These are phyloP conservation scores for Botrytis cinerea DNA, from an alignment of 2,329 filamentous ascomycete species.

Conservation along the genomic window DNA sequence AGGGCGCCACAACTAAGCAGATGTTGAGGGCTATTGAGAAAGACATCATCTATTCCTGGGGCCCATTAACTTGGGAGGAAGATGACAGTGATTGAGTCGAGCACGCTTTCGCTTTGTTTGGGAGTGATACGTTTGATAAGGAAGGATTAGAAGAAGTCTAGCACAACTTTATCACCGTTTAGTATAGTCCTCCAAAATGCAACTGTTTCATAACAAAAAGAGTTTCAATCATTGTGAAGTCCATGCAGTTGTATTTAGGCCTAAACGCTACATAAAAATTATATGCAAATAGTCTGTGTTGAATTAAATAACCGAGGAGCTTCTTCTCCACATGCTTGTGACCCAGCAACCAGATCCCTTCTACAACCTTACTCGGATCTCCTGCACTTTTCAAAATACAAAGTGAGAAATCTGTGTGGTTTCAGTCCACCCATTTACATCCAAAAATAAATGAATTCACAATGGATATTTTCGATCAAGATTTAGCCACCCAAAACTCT, in stretches of 20 bases:
- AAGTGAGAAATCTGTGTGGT: not conserved
- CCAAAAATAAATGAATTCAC: not conserved
- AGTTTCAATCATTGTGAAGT: not conserved
- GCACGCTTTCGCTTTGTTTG: not conserved
- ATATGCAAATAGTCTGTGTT: not conserved
- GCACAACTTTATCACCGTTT: not conserved
- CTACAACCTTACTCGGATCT: not conserved
- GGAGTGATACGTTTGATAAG: not conserved
- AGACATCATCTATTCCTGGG: not conserved
- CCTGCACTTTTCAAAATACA: rapidly evolving
- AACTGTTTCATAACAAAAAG: not conserved
- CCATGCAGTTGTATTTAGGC: too few relatives aligned
- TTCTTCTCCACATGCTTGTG: not conserved
- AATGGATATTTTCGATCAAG: not conserved
- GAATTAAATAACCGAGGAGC: not conserved
- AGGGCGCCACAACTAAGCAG: not conserved
- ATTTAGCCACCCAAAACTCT: not conserved
- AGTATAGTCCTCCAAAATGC: not conserved
- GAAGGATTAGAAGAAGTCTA: not conserved
- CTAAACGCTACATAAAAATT: not conserved
- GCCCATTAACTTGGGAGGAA: too few relatives aligned
- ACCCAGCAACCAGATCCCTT: not conserved
- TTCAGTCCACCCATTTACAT: not conserved
- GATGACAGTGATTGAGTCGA: not conserved
- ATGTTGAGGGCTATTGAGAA: not conserved